Percentiles rank a stretch among this genome's conserved stretches.
Evolutionary conservation across 139 green algal genomes (phyloP).

Genomic region (Chlamydomonas asymmetrica): DNA sequence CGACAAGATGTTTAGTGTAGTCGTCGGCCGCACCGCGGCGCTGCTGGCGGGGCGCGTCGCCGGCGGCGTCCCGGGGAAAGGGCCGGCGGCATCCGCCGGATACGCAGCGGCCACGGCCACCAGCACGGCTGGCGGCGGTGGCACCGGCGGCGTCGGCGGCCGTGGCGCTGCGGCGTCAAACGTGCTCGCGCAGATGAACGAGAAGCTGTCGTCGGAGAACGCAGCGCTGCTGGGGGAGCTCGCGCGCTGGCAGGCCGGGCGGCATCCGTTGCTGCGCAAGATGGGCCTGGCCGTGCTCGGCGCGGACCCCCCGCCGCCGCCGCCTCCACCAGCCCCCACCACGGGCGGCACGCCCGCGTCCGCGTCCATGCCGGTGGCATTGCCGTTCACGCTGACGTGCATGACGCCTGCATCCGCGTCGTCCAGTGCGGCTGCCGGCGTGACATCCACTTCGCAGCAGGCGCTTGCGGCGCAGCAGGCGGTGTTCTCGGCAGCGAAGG

Average conservation of each 20-base stretch:
- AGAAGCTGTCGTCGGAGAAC: constrained; percentile 43
- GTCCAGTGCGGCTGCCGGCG: no score
- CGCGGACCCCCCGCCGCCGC: neutral
- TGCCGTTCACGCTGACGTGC: no score
- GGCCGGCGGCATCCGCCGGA: constrained; percentile 3
- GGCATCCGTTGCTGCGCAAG: constrained; percentile 37
- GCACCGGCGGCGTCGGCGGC: constrained; percentile 9
- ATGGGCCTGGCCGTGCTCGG: constrained; percentile 9
- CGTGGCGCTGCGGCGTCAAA: neutral
- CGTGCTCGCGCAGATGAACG: constrained; percentile 47
- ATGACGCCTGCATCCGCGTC: no score
- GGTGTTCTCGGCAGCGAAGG: constrained; percentile 3
- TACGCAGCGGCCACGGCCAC: neutral
- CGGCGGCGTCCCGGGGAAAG: neutral
- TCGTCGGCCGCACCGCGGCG: constrained; percentile 12
- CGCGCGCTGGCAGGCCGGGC: constrained; percentile 28
- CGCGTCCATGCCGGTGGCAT: neutral
- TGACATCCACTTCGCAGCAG: no score
- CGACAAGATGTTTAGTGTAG: constrained; percentile 23
- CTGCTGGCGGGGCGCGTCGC: constrained; percentile 17
- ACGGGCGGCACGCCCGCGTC: neutral
- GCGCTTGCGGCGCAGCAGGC: no score
- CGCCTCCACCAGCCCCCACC: constrained; percentile 5
- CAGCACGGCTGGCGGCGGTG: neutral
- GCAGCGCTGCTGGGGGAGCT: constrained; percentile 43